A percentile compares a stretch with the other conserved stretches of the same genome.
Conservation (phyloP, 1,139 yeast genomes). For the Taphrina populina region DNA sequence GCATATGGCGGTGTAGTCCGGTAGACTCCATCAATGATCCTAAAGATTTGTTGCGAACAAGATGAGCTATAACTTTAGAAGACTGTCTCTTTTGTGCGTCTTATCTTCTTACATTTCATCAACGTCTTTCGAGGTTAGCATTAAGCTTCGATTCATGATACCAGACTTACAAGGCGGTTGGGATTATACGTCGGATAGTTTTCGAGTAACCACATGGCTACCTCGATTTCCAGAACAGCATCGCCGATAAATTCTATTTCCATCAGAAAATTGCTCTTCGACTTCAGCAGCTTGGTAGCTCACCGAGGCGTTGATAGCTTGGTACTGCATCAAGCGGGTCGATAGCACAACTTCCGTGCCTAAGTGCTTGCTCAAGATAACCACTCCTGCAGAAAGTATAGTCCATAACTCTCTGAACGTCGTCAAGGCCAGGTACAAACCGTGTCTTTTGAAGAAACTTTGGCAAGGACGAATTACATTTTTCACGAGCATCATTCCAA, state of each 20-base stretch:
- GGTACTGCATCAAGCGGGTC: constrained; percentile 22
- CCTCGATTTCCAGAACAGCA: constrained; percentile 35
- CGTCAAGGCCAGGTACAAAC: constrained; percentile 3
- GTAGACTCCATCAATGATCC: constrained; percentile 29
- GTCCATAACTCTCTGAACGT: constrained; percentile 18
- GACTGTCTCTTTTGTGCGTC: background rate
- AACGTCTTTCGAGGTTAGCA: background rate
- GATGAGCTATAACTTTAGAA: constrained; percentile 27
- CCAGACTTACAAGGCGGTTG: constrained; percentile 1
- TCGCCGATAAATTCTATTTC: constrained; percentile 37
- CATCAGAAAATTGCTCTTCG: constrained; percentile 12
- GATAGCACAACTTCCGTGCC: constrained; percentile 33
- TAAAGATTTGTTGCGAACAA: constrained; percentile 34
- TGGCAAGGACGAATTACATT: constrained; percentile 1
- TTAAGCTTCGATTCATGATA: background rate
- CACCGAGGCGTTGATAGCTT: constrained; percentile 24
- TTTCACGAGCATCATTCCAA: constrained; percentile 17
- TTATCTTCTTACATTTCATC: constrained; percentile 2
- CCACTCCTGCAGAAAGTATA: constrained; percentile 26
- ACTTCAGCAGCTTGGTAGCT: background rate
- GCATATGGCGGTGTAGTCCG: constrained; percentile 32
- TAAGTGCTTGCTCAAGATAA: constrained; percentile 33
- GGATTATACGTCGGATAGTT: constrained; percentile 11
- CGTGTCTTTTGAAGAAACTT: background rate
- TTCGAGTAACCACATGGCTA: constrained; percentile 4